A percentile compares a stretch with the other conserved stretches of the same genome.
phyloP scores from a whole-genome alignment of 306 rosid genomes.

The Glycine tomentella region DNA sequence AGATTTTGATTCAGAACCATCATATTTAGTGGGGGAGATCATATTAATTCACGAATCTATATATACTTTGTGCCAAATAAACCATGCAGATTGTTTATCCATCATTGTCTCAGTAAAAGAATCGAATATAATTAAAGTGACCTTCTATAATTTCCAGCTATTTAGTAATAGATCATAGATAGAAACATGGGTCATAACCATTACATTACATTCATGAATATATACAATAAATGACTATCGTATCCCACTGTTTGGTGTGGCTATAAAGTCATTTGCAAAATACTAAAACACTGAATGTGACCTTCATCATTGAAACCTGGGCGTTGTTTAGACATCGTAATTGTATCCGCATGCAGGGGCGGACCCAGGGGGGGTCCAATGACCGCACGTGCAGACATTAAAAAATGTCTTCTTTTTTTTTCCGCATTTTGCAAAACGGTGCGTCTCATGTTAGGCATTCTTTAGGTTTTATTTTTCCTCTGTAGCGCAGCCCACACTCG shows the following conservation, averaged over 20 bases:
- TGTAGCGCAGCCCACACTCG: too few species aligned
- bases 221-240: neutral
- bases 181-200: neutral
- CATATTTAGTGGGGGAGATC: too few species aligned
- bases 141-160: neutral
- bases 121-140: neutral
- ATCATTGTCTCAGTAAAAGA: neutral
- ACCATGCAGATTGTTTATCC: neutral
- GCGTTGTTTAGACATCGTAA: neutral
- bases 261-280: neutral
- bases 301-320: constrained; percentile 2
- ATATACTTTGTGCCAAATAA: neutral
- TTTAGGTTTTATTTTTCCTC: too few species aligned
- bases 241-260: neutral
- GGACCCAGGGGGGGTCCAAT: too few species aligned
- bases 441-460: too few species aligned
- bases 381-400: too few species aligned
- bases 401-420: too few species aligned
- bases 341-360: too few species aligned
- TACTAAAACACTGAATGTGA: constrained; percentile 9
- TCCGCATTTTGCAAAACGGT: too few species aligned
- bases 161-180: neutral
- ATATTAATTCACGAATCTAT: too few species aligned
- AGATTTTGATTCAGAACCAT: too few species aligned
- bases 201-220: neutral